phyloP scores from a whole-genome alignment of 2,329 filamentous ascomycete species.

The Nothophaeocryptopus gaeumannii region DNA sequence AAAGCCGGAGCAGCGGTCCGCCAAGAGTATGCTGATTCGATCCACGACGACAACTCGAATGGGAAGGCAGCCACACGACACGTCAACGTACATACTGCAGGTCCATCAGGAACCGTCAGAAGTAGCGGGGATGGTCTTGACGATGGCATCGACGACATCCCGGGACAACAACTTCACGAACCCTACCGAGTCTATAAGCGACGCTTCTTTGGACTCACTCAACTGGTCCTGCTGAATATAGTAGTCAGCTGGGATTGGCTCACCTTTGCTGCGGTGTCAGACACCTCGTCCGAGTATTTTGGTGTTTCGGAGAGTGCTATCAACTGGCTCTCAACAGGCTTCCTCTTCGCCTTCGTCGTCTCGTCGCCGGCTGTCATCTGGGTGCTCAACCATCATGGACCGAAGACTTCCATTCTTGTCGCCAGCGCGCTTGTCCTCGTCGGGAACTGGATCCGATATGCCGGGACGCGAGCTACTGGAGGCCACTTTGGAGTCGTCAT shows the following conservation, averaged over 20 bases:
- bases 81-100: no score
- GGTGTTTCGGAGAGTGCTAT: constrained; percentile 69
- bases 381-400: constrained; percentile 71
- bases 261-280: constrained; percentile 81
- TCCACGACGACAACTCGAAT: no score
- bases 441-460: constrained; percentile 75
- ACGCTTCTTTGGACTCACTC: constrained; percentile 81
- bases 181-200: constrained; percentile 67
- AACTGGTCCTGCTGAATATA: constrained; percentile 84
- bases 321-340: constrained; percentile 90
- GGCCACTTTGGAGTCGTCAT: constrained; percentile 75
- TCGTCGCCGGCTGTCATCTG: constrained; percentile 70
- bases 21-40: no score
- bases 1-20: no score
- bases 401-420: constrained; percentile 71
- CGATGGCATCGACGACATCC: constrained; percentile 2
- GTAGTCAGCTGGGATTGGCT: constrained; percentile 98
- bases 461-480: constrained; percentile 30
- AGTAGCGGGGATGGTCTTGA: constrained; percentile 6
- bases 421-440: constrained; percentile 70
- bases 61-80: no score
- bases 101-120: no score
- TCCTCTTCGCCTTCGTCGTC: constrained; percentile 78
- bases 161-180: neutral
- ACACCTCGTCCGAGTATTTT: constrained; percentile 72